These are phyloP conservation scores for Tolypocladium endophyticum DNA, from an alignment of 2,329 filamentous ascomycete genomes.

Conservation along the genomic window DNA sequence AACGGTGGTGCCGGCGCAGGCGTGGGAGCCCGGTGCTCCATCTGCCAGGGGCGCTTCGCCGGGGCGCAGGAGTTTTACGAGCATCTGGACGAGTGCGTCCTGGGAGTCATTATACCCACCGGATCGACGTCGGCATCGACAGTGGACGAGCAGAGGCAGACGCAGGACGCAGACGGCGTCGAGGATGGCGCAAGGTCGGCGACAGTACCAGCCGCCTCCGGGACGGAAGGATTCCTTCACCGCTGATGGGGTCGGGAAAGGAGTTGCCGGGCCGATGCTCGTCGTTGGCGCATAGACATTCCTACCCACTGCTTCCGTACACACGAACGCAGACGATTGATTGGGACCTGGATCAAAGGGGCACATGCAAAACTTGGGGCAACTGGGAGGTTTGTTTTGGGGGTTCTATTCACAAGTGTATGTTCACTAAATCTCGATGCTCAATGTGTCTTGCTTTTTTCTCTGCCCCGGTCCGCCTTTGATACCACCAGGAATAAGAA, in stretches of 20 bases:
- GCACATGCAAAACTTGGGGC: background rate
- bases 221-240: background rate
- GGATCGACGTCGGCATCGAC: background rate
- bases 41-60: constrained; percentile 67
- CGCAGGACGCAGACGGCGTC: background rate
- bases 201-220: background rate
- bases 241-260: background rate
- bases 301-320: background rate
- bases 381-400: background rate
- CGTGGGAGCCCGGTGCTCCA: constrained; percentile 78
- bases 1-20: background rate
- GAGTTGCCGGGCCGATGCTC: background rate
- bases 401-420: background rate
- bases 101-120: constrained; percentile 44
- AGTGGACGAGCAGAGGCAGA: background rate
- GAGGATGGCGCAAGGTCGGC: background rate
- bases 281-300: background rate
- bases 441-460: background rate
- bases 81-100: constrained; percentile 65
- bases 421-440: background rate
- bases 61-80: constrained; percentile 96
- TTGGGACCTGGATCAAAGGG: background rate
- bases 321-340: background rate
- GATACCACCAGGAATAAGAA: background rate
- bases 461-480: no score